Base-by-base conservation (phyloP, 805 yeast genomes). In the Nakazawaea ishiwadae region DNA sequence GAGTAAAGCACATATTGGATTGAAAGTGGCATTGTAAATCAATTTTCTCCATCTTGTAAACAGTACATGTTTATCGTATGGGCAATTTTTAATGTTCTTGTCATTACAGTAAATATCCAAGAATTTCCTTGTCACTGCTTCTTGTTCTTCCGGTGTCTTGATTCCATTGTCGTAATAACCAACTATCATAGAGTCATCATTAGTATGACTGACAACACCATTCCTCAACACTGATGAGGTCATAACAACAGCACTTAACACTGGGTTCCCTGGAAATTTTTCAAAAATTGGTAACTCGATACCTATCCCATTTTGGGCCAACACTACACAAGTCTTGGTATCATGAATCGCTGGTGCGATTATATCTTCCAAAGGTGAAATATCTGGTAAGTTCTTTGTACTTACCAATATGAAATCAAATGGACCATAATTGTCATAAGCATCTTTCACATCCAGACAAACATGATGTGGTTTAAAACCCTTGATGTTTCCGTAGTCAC, bases 341-440 rank as follows among this genome's bases (percentile, higher is more conserved):
- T 35, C 41, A 12, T 50, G 41, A 23, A 65, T 56, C 0, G 61
- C 73, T 27, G 66, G 63, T 34, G 48, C 56, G 29, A 72, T 60
- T 28, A 71, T 63, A 12, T 63, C 66, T 49, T 72, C 79, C 16
- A 77, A 58, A 37, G 69, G 67, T 43, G 66, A 57, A 14, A 82
- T 59, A 51, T 83, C 89, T 3, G 89, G 88, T 16, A 78, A 66
- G 53, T 75, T 78, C 54, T 83, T 83, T 36, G 82, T 77, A 31
- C 79, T 63, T 27, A 82, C 73, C 4, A 82, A 66, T 24, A 80
- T 67, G 52, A 62, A 82, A 51, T 82, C 88, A 50, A 65, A 62
- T 7, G 63, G 59, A 2, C 63, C 62, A 38, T 51, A 56, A 14
- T 56, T 51, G 7, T 53, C 51, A 8, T 68, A 63, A 1, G 82